Base-by-base conservation (phyloP, 768 basidiomycete species). In the Lactifluus volemus region DNA sequence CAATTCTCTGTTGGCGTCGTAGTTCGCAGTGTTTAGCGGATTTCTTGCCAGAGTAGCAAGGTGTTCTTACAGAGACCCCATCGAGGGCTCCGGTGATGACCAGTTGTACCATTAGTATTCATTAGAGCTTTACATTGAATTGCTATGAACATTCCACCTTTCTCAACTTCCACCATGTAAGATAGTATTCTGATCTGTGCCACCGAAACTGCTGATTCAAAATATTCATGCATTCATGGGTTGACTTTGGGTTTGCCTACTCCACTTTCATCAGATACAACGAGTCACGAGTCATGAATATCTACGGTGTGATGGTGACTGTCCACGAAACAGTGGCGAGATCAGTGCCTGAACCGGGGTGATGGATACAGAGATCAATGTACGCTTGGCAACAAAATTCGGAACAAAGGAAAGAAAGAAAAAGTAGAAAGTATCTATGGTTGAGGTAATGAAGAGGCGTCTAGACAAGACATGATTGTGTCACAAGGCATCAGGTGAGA, bases 401-500 rank as follows among this genome's bases (percentile, higher is more conserved):
- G 3, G n/a, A 42, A 17, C 14, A 6, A 42, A 5, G 1, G 5
- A 5, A 9, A 1, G 32, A 34, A 34, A 34, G 9, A 34, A 34
- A 34, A 5, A 1, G 41, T 42, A 17, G 17, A 42, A 30, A 19
- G 19, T 1, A 39, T 49, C 32, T 38, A 36, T 30, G 19, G 25
- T 25, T 32, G 3, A 11, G 38, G 38, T 3, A 38, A 12, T 7
- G 53, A 29, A 60, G 14, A 38, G 4, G 15, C 1, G 38, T 12
- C 10, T 38, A 38, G 38, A 38, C 38, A 7, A 42, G 42, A 32
- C 72, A 71, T n/a, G 65, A 60, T n/a, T 19, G 6, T 17, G 21
- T 63, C 80, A 88, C 63, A 87, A 68, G 32, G 87, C 88, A 57
- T 85, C 81, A 0, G 88, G 88, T 21, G 87, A 88, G 54, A 89